Percentiles rank a stretch among this genome's conserved stretches.
phyloP scores from a whole-genome alignment of 2,329 filamentous ascomycete species.

The Clonostachys byssicola region DNA sequence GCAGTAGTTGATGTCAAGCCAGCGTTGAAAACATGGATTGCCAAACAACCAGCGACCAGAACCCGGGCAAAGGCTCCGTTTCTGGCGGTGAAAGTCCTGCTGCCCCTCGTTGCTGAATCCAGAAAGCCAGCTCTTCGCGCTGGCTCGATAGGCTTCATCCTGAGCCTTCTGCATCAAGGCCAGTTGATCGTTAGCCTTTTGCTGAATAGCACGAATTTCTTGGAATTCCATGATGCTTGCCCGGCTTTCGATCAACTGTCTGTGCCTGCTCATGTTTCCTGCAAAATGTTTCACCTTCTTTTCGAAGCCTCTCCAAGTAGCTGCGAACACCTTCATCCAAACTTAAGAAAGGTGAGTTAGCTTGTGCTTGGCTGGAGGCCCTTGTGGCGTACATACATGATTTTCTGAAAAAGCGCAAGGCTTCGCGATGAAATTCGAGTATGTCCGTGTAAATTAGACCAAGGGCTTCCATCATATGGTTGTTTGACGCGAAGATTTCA shows the following conservation, averaged over 20 bases:
- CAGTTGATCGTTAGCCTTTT: neutral
- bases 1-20: neutral
- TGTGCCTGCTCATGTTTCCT: neutral
- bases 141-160: neutral
- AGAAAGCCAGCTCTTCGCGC: neutral
- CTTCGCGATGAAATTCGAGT: neutral
- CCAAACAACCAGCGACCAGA: neutral
- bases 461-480: neutral
- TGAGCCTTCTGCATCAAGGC: neutral
- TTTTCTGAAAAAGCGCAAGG: neutral
- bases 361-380: too few relatives aligned
- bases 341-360: neutral
- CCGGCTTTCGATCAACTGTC: neutral
- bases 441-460: constrained; percentile 1
- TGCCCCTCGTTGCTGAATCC: neutral
- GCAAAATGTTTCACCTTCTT: neutral
- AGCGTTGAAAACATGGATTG: neutral
- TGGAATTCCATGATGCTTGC: neutral
- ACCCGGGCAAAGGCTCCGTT: neutral
- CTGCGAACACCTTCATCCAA: neutral
- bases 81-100: neutral
- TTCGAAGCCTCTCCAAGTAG: neutral
- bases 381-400: neutral
- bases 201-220: neutral
- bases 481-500: neutral